Percentiles rank a stretch among this genome's conserved stretches.
phyloP scores from a whole-genome alignment of 2,329 filamentous ascomycete species.

The Pyrenophora graminea region DNA sequence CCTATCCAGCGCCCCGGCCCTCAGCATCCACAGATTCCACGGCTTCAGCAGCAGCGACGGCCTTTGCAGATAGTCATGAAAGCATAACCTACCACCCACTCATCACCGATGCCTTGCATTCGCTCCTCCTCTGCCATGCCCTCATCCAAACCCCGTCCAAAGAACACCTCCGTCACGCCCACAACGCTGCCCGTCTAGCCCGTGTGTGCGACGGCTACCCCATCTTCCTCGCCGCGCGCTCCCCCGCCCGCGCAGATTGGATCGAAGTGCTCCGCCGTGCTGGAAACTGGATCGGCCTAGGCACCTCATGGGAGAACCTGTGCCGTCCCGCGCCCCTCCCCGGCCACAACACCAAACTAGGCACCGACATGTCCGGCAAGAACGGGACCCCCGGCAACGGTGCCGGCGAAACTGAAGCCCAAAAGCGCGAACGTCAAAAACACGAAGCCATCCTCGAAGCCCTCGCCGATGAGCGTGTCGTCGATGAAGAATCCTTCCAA shows the following conservation, averaged over 20 bases:
- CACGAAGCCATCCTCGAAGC: conserved; percentile 70
- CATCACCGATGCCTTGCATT: conserved; percentile 77
- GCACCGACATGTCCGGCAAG: neutral
- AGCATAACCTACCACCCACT: conserved; percentile 80
- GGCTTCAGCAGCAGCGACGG: conserved; percentile 40
- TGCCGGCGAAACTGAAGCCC: conserved; percentile 53
- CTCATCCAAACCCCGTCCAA: conserved; percentile 77
- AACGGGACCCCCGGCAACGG: neutral
- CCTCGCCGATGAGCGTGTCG: conserved; percentile 68
- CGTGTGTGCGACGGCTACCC: conserved; percentile 79
- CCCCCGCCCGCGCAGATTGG: conserved; percentile 78
- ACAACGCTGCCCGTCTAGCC: conserved; percentile 77
- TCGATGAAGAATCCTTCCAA: conserved; percentile 68
- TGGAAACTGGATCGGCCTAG: conserved; percentile 71
- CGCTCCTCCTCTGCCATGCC: conserved; percentile 76
- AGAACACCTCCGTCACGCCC: conserved; percentile 76
- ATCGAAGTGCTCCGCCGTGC: conserved; percentile 71
- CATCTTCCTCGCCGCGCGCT: conserved; percentile 73
- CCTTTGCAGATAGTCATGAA: conserved; percentile 59
- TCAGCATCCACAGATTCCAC: conserved; percentile 32
- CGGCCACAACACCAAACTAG: conserved; percentile 22
- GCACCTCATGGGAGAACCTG: conserved; percentile 69
- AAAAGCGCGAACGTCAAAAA: conserved; percentile 63
- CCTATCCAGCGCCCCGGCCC: conserved; percentile 59
- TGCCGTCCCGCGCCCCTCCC: conserved; percentile 58